These are phyloP conservation scores for Trametes maxima DNA, from an alignment of 768 basidiomycete species.

Conservation along the genomic window DNA sequence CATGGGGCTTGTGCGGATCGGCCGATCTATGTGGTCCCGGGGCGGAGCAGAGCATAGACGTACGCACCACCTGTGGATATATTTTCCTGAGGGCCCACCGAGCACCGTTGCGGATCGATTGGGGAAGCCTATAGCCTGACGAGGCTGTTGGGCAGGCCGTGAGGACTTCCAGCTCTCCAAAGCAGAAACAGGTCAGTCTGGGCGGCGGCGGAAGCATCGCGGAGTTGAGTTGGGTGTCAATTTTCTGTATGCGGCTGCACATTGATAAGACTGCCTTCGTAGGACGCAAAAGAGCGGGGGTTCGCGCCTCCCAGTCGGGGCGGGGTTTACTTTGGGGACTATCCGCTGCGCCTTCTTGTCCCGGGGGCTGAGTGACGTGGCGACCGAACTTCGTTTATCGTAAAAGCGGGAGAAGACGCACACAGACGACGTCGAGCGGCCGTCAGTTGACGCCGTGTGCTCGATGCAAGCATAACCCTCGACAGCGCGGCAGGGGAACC, in stretches of 20 bases:
- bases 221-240: slow-evolving; percentile 12
- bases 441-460: slow-evolving; percentile 2
- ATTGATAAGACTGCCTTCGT: slow-evolving; percentile 5
- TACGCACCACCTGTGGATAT: background rate
- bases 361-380: background rate
- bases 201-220: background rate
- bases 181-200: background rate
- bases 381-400: background rate
- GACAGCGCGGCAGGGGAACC: background rate
- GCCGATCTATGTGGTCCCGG: background rate
- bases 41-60: background rate
- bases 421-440: background rate
- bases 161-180: background rate
- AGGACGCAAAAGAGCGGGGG: background rate
- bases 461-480: background rate
- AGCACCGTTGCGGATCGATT: background rate
- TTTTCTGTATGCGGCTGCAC: background rate
- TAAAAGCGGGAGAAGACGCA: background rate
- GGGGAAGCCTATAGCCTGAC: background rate
- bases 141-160: too few species aligned
- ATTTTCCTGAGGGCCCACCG: background rate
- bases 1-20: slow-evolving; percentile 12
- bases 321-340: background rate
- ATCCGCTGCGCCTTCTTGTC: background rate
- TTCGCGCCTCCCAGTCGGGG: background rate